phyloP scores from a whole-genome alignment of 2,329 filamentous ascomycete genomes.

The Pseudopithomyces maydicus region DNA sequence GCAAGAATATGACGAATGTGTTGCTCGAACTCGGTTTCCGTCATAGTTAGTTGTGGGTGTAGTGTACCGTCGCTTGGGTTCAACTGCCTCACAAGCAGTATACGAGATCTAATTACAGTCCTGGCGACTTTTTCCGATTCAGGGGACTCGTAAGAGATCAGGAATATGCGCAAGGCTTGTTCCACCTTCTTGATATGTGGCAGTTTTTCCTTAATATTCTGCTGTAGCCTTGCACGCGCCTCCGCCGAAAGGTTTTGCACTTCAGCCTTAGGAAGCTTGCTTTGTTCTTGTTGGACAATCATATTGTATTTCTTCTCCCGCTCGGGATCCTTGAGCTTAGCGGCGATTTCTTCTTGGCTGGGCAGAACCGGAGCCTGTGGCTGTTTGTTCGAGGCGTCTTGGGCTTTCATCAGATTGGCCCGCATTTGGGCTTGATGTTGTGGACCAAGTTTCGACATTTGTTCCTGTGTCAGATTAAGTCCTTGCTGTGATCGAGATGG shows the following conservation, averaged over 20 bases:
- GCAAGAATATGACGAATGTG: conserved; percentile 29
- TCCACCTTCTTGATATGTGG: conserved; percentile 34
- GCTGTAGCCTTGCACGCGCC: conserved; percentile 31
- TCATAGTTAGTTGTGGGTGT: conserved; percentile 32
- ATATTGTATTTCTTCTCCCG: conserved; percentile 30
- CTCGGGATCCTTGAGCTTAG: conserved; percentile 33
- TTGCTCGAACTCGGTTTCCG: conserved; percentile 32
- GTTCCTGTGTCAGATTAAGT: conserved; percentile 37
- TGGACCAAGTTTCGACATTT: conserved; percentile 40
- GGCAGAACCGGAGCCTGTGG: conserved; percentile 26
- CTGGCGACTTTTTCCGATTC: conserved; percentile 34
- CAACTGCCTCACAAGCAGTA: conserved; percentile 34
- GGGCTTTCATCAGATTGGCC: conserved; percentile 39
- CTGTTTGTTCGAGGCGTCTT: conserved; percentile 38
- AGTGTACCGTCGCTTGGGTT: conserved; percentile 34
- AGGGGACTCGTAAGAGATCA: conserved; percentile 28
- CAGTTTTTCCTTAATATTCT: conserved; percentile 32
- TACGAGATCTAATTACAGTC: conserved; percentile 30
- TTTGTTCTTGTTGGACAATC: conserved; percentile 36
- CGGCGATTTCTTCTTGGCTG: conserved; percentile 28
- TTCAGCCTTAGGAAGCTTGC: conserved; percentile 26
- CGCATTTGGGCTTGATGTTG: conserved; percentile 39
- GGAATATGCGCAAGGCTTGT: conserved; percentile 36
- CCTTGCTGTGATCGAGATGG: conserved; percentile 38
- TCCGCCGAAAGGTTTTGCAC: conserved; percentile 27